Conservation (phyloP, 306 rosid genomes). For the Lagenaria siceraria region DNA sequence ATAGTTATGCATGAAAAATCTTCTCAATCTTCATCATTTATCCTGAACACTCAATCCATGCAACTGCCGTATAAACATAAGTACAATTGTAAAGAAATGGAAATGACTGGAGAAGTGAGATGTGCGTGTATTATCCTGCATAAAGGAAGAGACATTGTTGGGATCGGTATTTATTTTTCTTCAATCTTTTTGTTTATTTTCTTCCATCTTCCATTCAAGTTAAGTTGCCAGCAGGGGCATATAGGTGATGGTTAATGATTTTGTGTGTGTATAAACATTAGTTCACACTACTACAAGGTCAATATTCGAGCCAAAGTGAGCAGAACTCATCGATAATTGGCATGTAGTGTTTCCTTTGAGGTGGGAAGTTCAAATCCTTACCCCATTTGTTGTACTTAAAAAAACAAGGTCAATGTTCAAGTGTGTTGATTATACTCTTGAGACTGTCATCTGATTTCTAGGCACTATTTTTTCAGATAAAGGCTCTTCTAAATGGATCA, state of each 20-base stretch:
- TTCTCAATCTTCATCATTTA: background rate
- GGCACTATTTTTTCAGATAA: constrained; percentile 20
- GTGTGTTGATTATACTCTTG: background rate
- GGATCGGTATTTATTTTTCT: too few species aligned
- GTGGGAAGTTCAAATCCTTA: background rate
- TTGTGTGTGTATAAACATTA: background rate
- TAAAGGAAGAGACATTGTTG: too few species aligned
- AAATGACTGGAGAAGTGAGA: background rate
- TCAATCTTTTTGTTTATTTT: too few species aligned
- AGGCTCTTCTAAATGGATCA: constrained; percentile 56
- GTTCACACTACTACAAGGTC: background rate
- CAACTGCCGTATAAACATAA: background rate
- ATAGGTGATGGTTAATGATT: background rate
- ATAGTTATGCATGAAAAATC: background rate
- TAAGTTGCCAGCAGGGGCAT: background rate
- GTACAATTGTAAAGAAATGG: too few species aligned
- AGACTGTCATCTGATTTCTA: background rate
- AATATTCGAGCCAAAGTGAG: background rate
- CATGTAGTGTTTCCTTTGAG: too few species aligned
- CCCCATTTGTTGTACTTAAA: background rate
- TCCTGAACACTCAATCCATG: background rate
- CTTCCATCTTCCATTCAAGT: background rate
- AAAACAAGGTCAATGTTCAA: background rate
- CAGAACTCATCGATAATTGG: too few species aligned
- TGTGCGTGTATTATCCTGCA: too few species aligned